Evolutionary conservation across 768 basidiomycete species (phyloP).

Genomic region (Pholiota microspora): DNA sequence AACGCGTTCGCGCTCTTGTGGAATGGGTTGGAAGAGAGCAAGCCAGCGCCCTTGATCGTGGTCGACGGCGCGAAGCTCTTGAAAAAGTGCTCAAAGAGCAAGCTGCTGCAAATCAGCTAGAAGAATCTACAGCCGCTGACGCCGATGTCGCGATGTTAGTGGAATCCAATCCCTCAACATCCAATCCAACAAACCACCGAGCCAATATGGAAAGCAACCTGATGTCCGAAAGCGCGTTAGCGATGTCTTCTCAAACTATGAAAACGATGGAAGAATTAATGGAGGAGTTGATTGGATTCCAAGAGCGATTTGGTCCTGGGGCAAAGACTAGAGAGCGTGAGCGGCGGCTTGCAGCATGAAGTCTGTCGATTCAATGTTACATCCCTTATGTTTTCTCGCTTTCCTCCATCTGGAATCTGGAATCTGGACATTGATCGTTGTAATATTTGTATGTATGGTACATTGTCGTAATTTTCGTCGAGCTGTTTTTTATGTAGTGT

Average conservation of each 20-base stretch:
- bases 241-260: conserved; percentile 48
- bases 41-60: conserved; percentile 70
- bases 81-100: conserved; percentile 49
- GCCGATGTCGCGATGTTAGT: conserved; percentile 16
- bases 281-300: conserved; percentile 85
- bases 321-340: conserved; percentile 52
- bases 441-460: neutral
- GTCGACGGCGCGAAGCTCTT: conserved; percentile 65
- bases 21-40: conserved; percentile 95
- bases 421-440: neutral
- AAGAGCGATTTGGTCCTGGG: conserved; percentile 76
- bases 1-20: conserved; percentile 83
- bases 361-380: neutral
- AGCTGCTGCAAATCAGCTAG: conserved; percentile 9
- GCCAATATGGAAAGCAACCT: conserved; percentile 14
- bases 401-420: conserved; percentile 1
- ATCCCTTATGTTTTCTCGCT: neutral
- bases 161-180: conserved; percentile 10
- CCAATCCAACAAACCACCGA: conserved; percentile 1
- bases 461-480: neutral
- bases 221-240: conserved; percentile 23
- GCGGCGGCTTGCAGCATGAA: conserved; percentile 33
- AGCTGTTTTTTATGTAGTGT: neutral
- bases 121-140: conserved; percentile 5
- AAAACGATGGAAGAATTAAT: conserved; percentile 89